phyloP scores from a whole-genome alignment of 192 early-diverging fungal genomes.

The Chytriomyces sp. region DNA sequence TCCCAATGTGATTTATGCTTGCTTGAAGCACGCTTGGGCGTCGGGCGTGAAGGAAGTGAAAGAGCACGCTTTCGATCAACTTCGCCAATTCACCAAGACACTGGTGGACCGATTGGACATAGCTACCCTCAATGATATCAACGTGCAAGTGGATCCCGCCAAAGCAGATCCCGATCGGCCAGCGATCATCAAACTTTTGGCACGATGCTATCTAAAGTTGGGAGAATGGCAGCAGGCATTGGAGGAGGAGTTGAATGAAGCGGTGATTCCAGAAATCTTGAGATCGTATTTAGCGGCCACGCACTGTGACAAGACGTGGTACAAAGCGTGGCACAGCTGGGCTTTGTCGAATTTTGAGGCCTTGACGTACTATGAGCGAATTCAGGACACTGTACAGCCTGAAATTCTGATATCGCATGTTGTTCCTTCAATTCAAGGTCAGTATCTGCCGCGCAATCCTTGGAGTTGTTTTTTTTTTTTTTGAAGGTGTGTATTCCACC shows the following conservation, averaged over 20 bases:
- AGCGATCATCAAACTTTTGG: constrained; percentile 49
- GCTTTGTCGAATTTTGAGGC: constrained; percentile 93
- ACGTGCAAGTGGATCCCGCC: constrained; percentile 44
- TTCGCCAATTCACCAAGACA: constrained; percentile 78
- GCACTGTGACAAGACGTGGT: constrained; percentile 88
- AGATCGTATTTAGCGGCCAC: constrained; percentile 84
- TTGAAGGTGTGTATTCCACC: constrained; percentile 5
- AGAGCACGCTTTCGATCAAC: constrained; percentile 71
- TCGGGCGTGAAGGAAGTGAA: constrained; percentile 64
- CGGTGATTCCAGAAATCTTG: constrained; percentile 73
- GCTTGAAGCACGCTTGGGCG: constrained; percentile 90
- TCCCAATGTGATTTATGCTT: constrained; percentile 85
- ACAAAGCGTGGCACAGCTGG: constrained; percentile 98
- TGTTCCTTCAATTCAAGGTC: constrained; percentile 83
- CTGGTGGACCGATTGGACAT: constrained; percentile 69
- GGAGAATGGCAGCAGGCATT: constrained; percentile 88
- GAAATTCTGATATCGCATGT: constrained; percentile 67
- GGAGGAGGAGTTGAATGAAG: constrained; percentile 66
- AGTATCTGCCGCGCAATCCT: neutral
- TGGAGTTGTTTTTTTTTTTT: constrained; percentile 11
- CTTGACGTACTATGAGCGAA: constrained; percentile 74
- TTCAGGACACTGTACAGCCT: constrained; percentile 53
- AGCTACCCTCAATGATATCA: constrained; percentile 57
- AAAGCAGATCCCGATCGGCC: constrained; percentile 44
- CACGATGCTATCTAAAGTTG: constrained; percentile 85